These are phyloP conservation scores for Jackrogersella minutella DNA, from an alignment of 495 filamentous ascomycete genomes.

Conservation along the genomic window DNA sequence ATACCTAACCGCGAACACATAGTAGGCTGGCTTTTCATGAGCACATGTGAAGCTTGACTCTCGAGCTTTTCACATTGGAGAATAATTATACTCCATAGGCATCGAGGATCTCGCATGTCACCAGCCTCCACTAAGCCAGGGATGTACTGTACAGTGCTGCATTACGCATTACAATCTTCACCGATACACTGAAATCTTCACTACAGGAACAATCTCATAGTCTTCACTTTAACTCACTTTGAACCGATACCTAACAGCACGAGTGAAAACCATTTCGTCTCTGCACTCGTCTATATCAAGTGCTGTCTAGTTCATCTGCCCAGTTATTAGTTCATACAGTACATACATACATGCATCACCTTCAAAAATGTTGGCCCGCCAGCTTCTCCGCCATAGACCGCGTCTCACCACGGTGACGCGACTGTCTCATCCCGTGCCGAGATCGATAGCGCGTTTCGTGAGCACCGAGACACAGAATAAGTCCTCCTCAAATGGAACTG, in stretches of 20 bases:
- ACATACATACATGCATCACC: conserved; percentile 5
- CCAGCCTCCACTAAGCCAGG: not conserved
- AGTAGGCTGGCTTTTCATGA: not conserved
- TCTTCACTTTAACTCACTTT: not conserved
- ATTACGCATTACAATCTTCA: not conserved
- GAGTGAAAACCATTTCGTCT: not conserved
- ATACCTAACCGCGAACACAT: not conserved
- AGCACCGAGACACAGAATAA: conserved; percentile 24
- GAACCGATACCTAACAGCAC: not conserved
- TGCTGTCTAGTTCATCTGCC: not conserved
- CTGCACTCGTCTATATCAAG: not conserved
- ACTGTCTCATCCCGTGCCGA: conserved; percentile 6
- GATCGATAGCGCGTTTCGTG: conserved; percentile 29
- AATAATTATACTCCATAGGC: not conserved
- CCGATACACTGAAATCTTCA: not conserved
- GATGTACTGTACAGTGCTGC: not conserved
- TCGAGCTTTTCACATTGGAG: not conserved
- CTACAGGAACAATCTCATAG: not conserved
- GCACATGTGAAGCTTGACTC: not conserved
- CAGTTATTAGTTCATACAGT: not conserved
- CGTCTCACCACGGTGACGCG: conserved; percentile 24
- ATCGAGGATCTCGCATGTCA: not conserved
- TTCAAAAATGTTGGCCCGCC: conserved; percentile 26
- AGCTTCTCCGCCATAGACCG: conserved; percentile 29
- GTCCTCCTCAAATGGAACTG: conserved; percentile 1